phyloP scores from a whole-genome alignment of 73 alveolate genomes.

The Paramecium tetraurelia region DNA sequence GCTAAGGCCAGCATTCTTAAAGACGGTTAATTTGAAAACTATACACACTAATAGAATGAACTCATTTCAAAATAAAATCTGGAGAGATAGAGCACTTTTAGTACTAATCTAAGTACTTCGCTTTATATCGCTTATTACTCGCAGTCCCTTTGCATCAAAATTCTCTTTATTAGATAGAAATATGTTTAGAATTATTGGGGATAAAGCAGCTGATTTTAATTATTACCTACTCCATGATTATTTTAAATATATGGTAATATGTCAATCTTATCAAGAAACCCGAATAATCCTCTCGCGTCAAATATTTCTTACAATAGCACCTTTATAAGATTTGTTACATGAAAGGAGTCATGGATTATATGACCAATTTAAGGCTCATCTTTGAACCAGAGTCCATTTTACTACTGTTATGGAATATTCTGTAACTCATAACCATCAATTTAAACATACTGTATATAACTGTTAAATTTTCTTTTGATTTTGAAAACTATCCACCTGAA shows the following conservation, averaged over 20 bases:
- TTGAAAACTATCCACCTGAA: background rate
- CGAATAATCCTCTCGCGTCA: background rate
- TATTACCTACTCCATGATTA: background rate
- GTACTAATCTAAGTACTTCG: slow-evolving; percentile 6
- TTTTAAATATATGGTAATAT: slow-evolving; percentile 24
- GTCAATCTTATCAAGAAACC: background rate
- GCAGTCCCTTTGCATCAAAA: background rate
- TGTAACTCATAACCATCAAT: background rate
- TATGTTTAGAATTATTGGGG: slow-evolving; percentile 46
- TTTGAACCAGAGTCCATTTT: background rate
- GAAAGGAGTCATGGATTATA: background rate
- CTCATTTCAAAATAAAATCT: background rate
- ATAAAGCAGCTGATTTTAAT: slow-evolving; percentile 6
- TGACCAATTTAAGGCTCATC: background rate
- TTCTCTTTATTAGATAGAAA: background rate
- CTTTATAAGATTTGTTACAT: background rate
- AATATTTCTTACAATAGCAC: background rate
- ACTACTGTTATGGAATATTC: background rate
- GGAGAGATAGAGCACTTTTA: background rate
- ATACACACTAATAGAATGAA: background rate
- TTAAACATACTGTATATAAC: background rate
- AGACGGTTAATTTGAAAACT: background rate
- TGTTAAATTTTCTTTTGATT: slow-evolving; percentile 20
- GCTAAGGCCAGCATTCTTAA: background rate
- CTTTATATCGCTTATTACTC: background rate